phyloP scores from a whole-genome alignment of 768 basidiomycete genomes.

The Holtermanniella nyarrowii region DNA sequence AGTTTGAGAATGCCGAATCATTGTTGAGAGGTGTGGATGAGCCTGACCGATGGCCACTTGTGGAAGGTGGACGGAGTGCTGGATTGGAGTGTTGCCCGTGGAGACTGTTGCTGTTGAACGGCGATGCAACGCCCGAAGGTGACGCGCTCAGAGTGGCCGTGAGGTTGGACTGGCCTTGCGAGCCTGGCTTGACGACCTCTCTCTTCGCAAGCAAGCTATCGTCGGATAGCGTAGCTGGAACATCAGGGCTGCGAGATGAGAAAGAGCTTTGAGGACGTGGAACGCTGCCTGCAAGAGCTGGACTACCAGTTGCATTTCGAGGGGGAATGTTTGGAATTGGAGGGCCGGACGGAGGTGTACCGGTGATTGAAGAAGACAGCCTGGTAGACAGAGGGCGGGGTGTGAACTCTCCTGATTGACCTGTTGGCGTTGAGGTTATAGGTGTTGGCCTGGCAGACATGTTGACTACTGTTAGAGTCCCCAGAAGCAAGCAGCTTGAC shows the following conservation, averaged over 20 bases:
- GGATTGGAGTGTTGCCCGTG: not conserved
- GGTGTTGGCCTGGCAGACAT: not conserved
- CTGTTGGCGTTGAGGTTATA: not conserved
- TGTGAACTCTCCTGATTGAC: not conserved
- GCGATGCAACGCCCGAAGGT: not conserved
- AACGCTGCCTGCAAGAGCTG: not conserved
- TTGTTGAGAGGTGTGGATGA: slow-evolving; percentile 11
- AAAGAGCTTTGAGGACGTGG: slow-evolving; percentile 3
- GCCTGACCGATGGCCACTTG: slow-evolving; percentile 4
- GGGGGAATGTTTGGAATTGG: slow-evolving; percentile 26
- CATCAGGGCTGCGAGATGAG: slow-evolving; percentile 6
- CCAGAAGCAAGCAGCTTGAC: too few species aligned
- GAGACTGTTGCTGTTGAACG: not conserved
- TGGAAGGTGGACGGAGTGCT: not conserved
- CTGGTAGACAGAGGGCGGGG: not conserved
- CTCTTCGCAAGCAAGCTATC: slow-evolving; percentile 9
- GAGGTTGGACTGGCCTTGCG: slow-evolving; percentile 5
- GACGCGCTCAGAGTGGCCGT: slow-evolving; percentile 10
- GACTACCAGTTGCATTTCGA: slow-evolving; percentile 7
- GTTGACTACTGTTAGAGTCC: too few species aligned
- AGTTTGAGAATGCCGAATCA: slow-evolving; percentile 22
- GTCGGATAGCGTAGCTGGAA: slow-evolving; percentile 3
- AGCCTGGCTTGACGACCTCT: not conserved
- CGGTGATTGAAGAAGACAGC: slow-evolving; percentile 5
- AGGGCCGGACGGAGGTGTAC: slow-evolving; percentile 7